These are phyloP conservation scores for Phalaenopsis hybrid DNA, from an alignment of 116 monocot genomes.

Conservation along the genomic window DNA sequence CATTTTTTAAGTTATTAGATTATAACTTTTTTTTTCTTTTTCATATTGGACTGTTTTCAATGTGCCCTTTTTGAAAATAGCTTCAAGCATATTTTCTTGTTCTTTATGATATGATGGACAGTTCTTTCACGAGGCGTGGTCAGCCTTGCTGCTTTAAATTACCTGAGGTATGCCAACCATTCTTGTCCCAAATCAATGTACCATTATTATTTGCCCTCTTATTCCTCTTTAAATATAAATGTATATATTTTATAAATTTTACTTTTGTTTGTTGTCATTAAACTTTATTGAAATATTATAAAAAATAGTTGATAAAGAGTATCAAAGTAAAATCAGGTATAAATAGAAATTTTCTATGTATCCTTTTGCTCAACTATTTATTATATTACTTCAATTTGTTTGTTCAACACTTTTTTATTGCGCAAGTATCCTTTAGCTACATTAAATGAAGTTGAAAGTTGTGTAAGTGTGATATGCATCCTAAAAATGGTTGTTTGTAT, in stretches of 20 bases:
- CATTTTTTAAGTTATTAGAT: no score
- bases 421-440: not conserved
- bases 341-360: not conserved
- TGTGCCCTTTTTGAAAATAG: slow-evolving; percentile 25
- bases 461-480: not conserved
- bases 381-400: no score
- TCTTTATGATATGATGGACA: slow-evolving; percentile 97
- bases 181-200: not conserved
- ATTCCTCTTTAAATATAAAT: not conserved
- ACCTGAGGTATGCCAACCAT: slow-evolving; percentile 52
- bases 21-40: no score
- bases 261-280: no score
- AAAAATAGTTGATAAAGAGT: no score
- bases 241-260: not conserved
- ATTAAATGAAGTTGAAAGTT: not conserved
- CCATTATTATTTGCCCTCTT: not conserved
- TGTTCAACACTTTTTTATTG: not conserved
- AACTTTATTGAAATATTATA: no score
- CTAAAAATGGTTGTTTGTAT: no score
- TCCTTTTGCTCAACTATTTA: no score
- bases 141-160: slow-evolving; percentile 87
- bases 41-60: not conserved
- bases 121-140: no score
- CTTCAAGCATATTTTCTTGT: slow-evolving; percentile 99
- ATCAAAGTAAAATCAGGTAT: no score